Base-by-base conservation (phyloP, 129 eudicot species). In the Logfia minima region DNA sequence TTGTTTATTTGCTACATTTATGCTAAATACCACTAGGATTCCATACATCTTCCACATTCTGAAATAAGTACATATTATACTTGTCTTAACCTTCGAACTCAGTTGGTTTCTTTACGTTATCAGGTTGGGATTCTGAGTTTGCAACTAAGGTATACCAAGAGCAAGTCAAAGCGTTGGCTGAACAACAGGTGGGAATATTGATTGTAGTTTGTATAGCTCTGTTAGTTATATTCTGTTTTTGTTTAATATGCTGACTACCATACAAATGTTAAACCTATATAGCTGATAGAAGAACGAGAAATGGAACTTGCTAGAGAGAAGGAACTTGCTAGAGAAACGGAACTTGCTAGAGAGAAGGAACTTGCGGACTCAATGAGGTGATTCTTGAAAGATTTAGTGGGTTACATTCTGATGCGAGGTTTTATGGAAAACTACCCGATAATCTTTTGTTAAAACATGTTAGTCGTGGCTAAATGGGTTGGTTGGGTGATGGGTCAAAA, bases 41-140 rank as follows among this genome's bases (percentile, higher is more conserved):
- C 31, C n/a, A 6, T 24, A 74, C 18, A 32, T 26, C 16, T 59
- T 55, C 26, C 6, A 8, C 55, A 55, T 73, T 73, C 16, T 73
- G 59, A 74, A 74, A 74, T 73, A 58, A 56, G 21, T 3, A 35
- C 7, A 9, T n/a, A n/a, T 35, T 23, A 8, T 67, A n/a, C 26
- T 6, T 17, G 39, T 45, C 9, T 59, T 55, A 9, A 52, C 34
- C 24, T 22, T 79, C 22, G 43, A 52, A 43, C 81, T 5, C 52
- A 1, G 63, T 75, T 41, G 67, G 11, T 31, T 72, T 81, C 9
- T 18, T 70, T 61, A 61, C 77, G 21, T 77, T 83, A n/a, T 70
- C 83, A 95, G 99, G 87, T 4, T 95, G 99, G 99, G 96, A 95
- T 95, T 74, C 99, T 55, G 99, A 92, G 75, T 89, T 89, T 82